Conservation (phyloP, 2,329 filamentous ascomycete species). For the Amauroascus niger region DNA sequence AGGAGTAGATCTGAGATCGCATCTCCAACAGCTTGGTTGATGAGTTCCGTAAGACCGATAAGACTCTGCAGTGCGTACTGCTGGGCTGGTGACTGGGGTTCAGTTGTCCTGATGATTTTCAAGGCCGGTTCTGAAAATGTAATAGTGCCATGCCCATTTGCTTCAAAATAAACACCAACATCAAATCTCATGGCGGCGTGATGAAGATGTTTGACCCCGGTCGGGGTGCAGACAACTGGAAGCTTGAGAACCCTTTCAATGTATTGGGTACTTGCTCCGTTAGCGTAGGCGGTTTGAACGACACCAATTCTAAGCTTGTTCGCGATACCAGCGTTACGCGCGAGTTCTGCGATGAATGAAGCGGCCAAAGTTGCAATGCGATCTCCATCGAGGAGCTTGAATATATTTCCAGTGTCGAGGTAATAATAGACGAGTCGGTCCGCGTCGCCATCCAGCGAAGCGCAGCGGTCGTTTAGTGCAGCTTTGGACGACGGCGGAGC, state of each 20-base stretch:
- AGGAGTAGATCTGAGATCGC: conserved; percentile 92
- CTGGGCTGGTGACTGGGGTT: conserved; percentile 84
- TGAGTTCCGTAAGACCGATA: conserved; percentile 72
- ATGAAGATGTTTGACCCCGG: conserved; percentile 94
- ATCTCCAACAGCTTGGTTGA: conserved; percentile 97
- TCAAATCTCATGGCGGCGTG: conserved; percentile 94
- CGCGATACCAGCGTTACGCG: conserved; percentile 66
- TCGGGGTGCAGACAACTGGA: conserved; percentile 85
- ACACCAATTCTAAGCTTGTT: conserved; percentile 83
- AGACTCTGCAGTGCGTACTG: conserved; percentile 81
- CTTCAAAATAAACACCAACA: conserved; percentile 96
- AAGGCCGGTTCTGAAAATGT: conserved; percentile 82
- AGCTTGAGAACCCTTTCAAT: conserved; percentile 79
- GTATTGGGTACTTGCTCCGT: conserved; percentile 87
- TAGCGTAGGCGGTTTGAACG: conserved; percentile 95
- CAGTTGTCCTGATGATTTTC: conserved; percentile 63
- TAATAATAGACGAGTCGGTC: conserved; percentile 96
- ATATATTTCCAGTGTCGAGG: conserved; percentile 67
- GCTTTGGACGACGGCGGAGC: conserved; percentile 76
- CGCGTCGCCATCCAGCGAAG: conserved; percentile 88
- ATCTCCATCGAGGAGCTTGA: conserved; percentile 91
- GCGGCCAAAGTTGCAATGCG: conserved; percentile 91
- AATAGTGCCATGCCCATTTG: conserved; percentile 93
- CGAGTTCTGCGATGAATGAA: conserved; percentile 83
- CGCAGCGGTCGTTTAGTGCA: conserved; percentile 65